phyloP scores from a whole-genome alignment of 257 asterid genomes.

The Forsythia suspensa region DNA sequence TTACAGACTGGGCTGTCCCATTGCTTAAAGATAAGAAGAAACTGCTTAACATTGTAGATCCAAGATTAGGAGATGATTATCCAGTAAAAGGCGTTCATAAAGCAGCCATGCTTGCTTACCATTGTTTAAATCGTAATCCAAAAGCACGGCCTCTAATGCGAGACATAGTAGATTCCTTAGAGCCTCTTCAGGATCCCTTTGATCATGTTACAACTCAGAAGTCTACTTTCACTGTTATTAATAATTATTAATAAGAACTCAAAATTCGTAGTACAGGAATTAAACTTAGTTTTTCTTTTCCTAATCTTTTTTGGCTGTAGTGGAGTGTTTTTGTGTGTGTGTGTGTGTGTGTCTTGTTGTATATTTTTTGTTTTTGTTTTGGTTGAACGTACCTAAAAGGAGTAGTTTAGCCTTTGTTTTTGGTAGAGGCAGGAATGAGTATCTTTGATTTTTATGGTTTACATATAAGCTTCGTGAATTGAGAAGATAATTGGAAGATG shows the following conservation, averaged over 20 bases:
- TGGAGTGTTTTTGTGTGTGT: too few relatives aligned
- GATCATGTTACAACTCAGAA: constrained; percentile 32
- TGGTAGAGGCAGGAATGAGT: neutral
- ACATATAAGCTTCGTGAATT: neutral
- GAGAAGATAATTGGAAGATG: neutral
- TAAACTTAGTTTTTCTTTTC: neutral
- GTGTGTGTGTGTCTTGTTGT: too few relatives aligned
- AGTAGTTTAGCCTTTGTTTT: neutral
- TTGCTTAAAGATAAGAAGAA: constrained; percentile 78
- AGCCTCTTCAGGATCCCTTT: constrained; percentile 67
- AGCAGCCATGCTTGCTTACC: constrained; percentile 91
- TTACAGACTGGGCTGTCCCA: constrained; percentile 92
- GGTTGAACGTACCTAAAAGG: constrained; percentile 3
- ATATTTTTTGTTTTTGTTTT: neutral
- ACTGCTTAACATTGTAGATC: constrained; percentile 69
- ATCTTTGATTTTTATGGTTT: neutral
- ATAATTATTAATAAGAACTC: constrained; percentile 37
- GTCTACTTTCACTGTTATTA: constrained; percentile 46
- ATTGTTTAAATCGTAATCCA: constrained; percentile 79
- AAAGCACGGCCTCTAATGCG: constrained; percentile 93
- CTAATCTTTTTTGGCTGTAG: neutral
- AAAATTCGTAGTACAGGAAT: neutral
- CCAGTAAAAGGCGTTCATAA: constrained; percentile 72
- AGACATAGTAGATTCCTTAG: constrained; percentile 82
- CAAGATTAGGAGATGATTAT: constrained; percentile 75